Conservation (phyloP, 1,284 basidiomycete genomes). For the Taiwanofungus camphoratus region DNA sequence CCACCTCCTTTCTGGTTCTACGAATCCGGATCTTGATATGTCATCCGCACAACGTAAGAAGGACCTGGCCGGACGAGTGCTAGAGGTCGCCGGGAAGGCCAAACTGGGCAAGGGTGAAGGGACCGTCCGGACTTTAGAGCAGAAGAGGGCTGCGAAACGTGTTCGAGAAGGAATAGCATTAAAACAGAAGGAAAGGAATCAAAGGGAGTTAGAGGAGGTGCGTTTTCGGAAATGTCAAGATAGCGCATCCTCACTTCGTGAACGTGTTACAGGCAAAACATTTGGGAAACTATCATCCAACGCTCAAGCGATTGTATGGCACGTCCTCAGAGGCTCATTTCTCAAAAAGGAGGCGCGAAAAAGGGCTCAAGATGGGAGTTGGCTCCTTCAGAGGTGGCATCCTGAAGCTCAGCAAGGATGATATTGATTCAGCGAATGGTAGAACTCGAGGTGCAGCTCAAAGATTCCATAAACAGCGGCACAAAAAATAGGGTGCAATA, state of each 20-base stretch:
- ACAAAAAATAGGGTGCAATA: too few relatives aligned
- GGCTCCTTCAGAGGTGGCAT: conserved; percentile 66
- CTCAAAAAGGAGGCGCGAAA: conserved; percentile 42
- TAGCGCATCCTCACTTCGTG: conserved; percentile 11
- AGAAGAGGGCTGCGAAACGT: conserved; percentile 59
- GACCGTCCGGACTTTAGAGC: conserved; percentile 50
- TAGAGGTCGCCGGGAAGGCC: conserved; percentile 59
- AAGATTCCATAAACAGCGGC: too few relatives aligned
- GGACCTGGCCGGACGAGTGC: conserved; percentile 66
- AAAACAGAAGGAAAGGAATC: conserved; percentile 52
- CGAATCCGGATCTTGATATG: conserved; percentile 53
- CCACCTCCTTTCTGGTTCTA: conserved; percentile 64
- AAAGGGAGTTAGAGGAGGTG: conserved; percentile 62
- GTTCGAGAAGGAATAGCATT: conserved; percentile 61
- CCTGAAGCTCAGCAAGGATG: conserved; percentile 55
- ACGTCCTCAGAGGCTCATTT: conserved; percentile 29
- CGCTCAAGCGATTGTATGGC: conserved; percentile 62
- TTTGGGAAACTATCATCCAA: conserved; percentile 74
- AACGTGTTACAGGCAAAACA: conserved; percentile 56
- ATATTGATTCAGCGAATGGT: conserved; percentile 43
- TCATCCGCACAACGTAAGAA: conserved; percentile 62
- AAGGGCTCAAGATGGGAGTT: conserved; percentile 71
- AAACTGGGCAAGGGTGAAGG: conserved; percentile 71
- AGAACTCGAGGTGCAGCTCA: conserved; percentile 9
- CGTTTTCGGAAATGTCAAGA: conserved; percentile 5